A percentile compares a stretch with the other conserved stretches of the same genome.
phyloP scores from a whole-genome alignment of 1,284 basidiomycete genomes.

The Coniferiporia weirii region DNA sequence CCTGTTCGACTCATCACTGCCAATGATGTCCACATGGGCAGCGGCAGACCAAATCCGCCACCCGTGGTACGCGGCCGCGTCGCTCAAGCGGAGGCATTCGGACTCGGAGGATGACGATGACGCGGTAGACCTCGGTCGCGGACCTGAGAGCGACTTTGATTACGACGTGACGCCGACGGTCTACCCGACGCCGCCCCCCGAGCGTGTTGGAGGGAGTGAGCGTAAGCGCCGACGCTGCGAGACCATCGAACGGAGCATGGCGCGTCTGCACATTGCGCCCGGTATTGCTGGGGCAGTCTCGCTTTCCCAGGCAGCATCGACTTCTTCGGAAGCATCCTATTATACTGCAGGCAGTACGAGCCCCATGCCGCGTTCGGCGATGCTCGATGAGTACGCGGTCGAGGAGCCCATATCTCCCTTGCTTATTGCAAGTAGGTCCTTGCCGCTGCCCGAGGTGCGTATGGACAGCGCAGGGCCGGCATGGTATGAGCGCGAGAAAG shows the following conservation, averaged over 20 bases:
- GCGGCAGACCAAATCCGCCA: conserved; percentile 14
- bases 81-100: conserved; percentile 18
- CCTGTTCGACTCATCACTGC: no score
- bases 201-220: background rate
- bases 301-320: background rate
- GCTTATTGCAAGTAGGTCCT: background rate
- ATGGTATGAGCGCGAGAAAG: conserved; percentile 19
- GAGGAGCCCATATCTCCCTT: conserved; percentile 15
- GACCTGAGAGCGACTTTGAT: conserved; percentile 4
- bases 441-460: conserved; percentile 12
- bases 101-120: conserved; percentile 15
- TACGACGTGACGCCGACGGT: background rate
- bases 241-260: conserved; percentile 15
- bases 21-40: conserved; percentile 14
- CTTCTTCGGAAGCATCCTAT: conserved; percentile 8
- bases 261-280: conserved; percentile 14
- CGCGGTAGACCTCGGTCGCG: background rate
- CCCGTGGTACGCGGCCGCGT: conserved; percentile 14
- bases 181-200: conserved; percentile 12
- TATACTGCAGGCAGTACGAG: conserved; percentile 11
- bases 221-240: conserved; percentile 13
- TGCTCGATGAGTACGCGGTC: conserved; percentile 10
- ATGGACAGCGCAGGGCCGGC: conserved; percentile 17
- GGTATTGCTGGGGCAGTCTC: background rate
- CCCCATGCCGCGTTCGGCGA: background rate